Evolutionary conservation across 768 basidiomycete species (phyloP).

Genomic region (Cubamyces sp.): DNA sequence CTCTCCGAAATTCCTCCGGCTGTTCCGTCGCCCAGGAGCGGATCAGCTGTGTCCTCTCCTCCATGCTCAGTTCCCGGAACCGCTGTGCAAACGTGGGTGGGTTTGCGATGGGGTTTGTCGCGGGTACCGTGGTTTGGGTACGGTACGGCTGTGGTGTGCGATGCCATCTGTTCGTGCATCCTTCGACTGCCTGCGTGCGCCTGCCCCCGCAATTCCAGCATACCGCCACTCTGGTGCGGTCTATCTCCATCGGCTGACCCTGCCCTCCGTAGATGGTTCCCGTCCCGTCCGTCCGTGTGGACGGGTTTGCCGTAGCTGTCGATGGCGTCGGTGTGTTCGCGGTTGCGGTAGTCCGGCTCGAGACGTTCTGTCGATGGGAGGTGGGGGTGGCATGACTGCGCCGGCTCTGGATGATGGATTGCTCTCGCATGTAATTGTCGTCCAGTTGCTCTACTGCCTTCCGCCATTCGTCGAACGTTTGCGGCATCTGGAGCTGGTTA

Average conservation of each 20-base stretch:
- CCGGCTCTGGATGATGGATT: neutral
- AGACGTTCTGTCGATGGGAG: no score
- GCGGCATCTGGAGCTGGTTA: neutral
- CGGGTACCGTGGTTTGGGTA: neutral
- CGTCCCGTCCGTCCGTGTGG: neutral
- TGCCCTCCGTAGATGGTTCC: neutral
- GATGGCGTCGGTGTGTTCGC: neutral
- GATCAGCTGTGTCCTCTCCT: neutral
- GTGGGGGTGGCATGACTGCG: no score
- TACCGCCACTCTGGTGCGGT: neutral
- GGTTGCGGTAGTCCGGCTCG: neutral
- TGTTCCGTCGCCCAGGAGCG: neutral
- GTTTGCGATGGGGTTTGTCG: neutral
- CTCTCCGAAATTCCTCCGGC: neutral
- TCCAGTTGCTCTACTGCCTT: neutral
- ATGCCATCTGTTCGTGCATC: neutral
- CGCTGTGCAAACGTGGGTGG: no score
- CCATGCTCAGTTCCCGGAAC: neutral
- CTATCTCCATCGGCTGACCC: neutral
- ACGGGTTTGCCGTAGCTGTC: neutral
- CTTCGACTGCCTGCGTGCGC: neutral
- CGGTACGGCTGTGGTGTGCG: neutral
- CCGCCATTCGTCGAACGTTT: neutral
- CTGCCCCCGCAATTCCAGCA: neutral
- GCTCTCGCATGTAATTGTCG: neutral